phyloP scores from a whole-genome alignment of 345 rosid genomes.

The Brassica incana region DNA sequence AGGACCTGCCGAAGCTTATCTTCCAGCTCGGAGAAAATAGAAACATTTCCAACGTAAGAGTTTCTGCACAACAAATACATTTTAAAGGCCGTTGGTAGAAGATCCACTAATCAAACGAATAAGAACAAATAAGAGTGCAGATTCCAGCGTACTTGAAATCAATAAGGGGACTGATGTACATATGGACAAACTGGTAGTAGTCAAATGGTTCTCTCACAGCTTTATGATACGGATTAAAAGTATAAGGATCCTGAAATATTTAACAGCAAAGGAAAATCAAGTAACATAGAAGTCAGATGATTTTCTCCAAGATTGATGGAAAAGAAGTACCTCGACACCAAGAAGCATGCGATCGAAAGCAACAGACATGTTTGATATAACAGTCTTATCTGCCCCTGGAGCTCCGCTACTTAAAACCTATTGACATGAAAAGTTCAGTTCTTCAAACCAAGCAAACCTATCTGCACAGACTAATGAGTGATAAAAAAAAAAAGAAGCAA shows the following conservation, averaged over 20 bases:
- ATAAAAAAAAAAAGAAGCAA: slow-evolving; percentile 15
- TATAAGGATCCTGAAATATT: slow-evolving; percentile 73
- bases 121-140: neutral
- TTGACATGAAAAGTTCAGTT: neutral
- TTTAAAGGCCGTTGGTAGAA: slow-evolving; percentile 9
- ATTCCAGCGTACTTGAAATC: slow-evolving; percentile 71
- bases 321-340: slow-evolving; percentile 67
- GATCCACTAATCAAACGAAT: neutral
- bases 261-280: slow-evolving; percentile 13
- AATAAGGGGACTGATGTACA: slow-evolving; percentile 78
- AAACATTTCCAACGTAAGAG: slow-evolving; percentile 76
- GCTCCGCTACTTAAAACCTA: slow-evolving; percentile 78
- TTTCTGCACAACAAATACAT: slow-evolving; percentile 51
- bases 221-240: slow-evolving; percentile 77
- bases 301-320: neutral
- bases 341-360: slow-evolving; percentile 73
- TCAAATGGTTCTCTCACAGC: slow-evolving; percentile 91
- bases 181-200: slow-evolving; percentile 92
- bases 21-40: slow-evolving; percentile 69
- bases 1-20: slow-evolving; percentile 74
- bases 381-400: slow-evolving; percentile 58
- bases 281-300: slow-evolving; percentile 13
- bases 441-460: neutral
- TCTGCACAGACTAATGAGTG: neutral
- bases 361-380: slow-evolving; percentile 78